These are phyloP conservation scores for Monosporascus sp. DNA, from an alignment of 2,329 filamentous ascomycete genomes.

Conservation along the genomic window DNA sequence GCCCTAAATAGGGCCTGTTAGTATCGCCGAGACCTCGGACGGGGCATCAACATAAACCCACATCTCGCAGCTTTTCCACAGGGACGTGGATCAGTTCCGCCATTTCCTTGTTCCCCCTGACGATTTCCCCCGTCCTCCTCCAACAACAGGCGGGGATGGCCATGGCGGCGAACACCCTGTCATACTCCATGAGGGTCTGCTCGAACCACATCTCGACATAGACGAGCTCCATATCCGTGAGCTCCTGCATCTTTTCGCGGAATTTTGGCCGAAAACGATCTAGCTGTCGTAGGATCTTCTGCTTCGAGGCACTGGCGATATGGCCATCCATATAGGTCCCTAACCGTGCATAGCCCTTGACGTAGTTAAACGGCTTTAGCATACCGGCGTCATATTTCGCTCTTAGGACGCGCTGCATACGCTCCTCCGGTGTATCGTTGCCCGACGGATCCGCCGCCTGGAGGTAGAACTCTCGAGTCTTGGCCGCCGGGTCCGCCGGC, in stretches of 20 bases:
- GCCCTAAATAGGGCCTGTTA: conserved; percentile 50
- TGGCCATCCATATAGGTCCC: conserved; percentile 89
- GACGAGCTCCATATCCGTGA: conserved; percentile 91
- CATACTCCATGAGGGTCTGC: conserved; percentile 92
- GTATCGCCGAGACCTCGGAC: conserved; percentile 5
- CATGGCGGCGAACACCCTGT: conserved; percentile 98
- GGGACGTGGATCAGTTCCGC: conserved; percentile 91
- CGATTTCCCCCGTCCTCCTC: conserved; percentile 95
- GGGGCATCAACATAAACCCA: conserved; percentile 41
- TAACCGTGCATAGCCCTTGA: conserved; percentile 87
- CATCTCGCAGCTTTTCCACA: conserved; percentile 84
- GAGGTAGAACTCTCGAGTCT: conserved; percentile 86
- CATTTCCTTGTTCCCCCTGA: conserved; percentile 97
- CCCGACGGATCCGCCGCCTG: conserved; percentile 93
- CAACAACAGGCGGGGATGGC: conserved; percentile 96
- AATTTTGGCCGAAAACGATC: conserved; percentile 95
- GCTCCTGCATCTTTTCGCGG: conserved; percentile 82
- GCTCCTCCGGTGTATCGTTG: conserved; percentile 77
- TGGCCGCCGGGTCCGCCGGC: conserved; percentile 64
- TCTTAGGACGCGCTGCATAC: conserved; percentile 89
- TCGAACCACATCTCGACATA: conserved; percentile 99
- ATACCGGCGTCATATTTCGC: conserved; percentile 96
- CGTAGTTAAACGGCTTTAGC: conserved; percentile 95
- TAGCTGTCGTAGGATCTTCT: conserved; percentile 86
- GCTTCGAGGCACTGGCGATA: conserved; percentile 73